Conservation (phyloP, 176 grass and related monocot genomes). For the Rhynchospora breviuscula region DNA sequence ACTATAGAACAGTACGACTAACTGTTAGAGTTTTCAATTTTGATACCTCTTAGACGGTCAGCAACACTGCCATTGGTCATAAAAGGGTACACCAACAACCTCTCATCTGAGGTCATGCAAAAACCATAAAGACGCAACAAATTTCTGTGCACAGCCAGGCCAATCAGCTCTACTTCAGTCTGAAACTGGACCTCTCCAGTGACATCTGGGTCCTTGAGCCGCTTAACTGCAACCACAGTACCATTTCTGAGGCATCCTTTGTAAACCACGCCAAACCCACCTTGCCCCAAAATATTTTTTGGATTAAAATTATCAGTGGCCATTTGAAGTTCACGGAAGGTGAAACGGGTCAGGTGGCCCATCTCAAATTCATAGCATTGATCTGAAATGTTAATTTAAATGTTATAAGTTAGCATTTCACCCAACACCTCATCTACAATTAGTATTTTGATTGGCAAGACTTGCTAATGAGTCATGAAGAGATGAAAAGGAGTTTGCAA, state of each 20-base stretch:
- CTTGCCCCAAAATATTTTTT: constrained; percentile 88
- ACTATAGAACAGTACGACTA: background rate
- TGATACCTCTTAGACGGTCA: constrained; percentile 80
- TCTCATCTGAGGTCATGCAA: constrained; percentile 86
- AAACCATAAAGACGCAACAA: constrained; percentile 86
- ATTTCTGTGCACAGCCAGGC: constrained; percentile 91
- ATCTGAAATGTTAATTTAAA: constrained; percentile 37
- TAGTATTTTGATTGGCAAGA: background rate
- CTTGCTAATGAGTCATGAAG: background rate
- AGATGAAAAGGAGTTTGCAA: background rate
- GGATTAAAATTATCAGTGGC: constrained; percentile 74
- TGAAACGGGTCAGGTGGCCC: constrained; percentile 81
- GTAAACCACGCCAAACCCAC: constrained; percentile 94
- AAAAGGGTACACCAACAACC: constrained; percentile 89
- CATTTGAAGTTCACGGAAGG: constrained; percentile 71
- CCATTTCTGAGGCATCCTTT: constrained; percentile 80
- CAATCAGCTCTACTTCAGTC: constrained; percentile 97
- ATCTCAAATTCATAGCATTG: constrained; percentile 84
- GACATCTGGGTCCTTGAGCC: constrained; percentile 80
- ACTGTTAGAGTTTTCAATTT: background rate
- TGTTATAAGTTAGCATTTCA: background rate
- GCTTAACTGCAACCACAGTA: constrained; percentile 74
- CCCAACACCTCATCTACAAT: background rate
- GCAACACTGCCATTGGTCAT: constrained; percentile 97
- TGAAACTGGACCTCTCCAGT: constrained; percentile 95